Base-by-base conservation (phyloP, 2,329 filamentous ascomycete genomes). In the Rhynchosporium agropyri region DNA sequence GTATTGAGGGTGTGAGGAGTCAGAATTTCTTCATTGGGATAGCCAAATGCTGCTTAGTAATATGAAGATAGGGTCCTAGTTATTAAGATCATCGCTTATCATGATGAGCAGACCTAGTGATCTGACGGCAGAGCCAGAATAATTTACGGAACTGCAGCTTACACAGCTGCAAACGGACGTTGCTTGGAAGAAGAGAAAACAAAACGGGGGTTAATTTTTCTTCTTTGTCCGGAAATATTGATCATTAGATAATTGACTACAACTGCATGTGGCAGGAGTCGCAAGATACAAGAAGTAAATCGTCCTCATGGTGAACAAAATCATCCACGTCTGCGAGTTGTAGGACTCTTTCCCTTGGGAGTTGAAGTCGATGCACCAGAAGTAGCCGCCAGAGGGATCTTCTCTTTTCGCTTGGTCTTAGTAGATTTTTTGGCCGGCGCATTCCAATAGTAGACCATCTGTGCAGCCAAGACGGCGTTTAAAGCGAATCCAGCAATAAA, bases 401-500 rank as follows among this genome's bases (percentile, higher is more conserved):
- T 69, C 58, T 69, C 75, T 71, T 77, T 78, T 61, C 74, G 74
- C 74, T 81, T 81, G 61, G 74, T 75, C 71, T 77, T 77, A 49
- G 74, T 72, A 15, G 82, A 80, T 72, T 80, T 81, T 67, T 76
- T 74, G 13, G 83, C 80, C 9, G 84, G 83, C 7, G 82, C 79
- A 73, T 97, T 97, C 95, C 95, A 99, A 82, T 98, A 98, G 79
- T 93, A 96, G 33, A 96, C 75, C 89, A 99, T 95, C 80, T 99
- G 95, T 45, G 83, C 78, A 13, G 93, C 93, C 63, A 99, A 82
- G 62, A 99, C 84, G 63, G 88, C 82, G 77, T 99, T 99, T 71
- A 99, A 85, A n/a, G 82, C 79, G 76, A 97, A 97, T 33, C 92
- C 95, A 7, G 92, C 91, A 61, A 98, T 79, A 81, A 96, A 98